These are phyloP conservation scores for Sclerotinia spermophila DNA, from an alignment of 2,329 filamentous ascomycete species.

Conservation along the genomic window DNA sequence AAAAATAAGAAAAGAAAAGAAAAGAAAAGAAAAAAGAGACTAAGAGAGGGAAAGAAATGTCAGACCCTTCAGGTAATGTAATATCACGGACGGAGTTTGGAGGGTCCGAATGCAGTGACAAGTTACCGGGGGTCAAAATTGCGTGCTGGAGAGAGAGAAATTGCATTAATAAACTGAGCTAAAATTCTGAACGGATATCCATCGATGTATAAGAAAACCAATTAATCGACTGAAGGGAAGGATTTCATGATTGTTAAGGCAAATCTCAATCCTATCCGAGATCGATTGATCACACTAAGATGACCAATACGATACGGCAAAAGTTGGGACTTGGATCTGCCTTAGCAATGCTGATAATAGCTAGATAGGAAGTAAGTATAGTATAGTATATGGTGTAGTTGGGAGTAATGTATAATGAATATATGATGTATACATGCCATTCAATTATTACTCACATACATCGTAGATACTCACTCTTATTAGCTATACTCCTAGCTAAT, in stretches of 20 bases:
- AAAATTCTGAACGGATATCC: background rate
- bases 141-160: background rate
- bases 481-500: background rate
- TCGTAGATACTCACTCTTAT: background rate
- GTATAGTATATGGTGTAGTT: too few relatives aligned
- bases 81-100: background rate
- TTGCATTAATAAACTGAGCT: too few relatives aligned
- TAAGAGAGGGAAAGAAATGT: too few relatives aligned
- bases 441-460: background rate
- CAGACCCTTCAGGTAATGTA: too few relatives aligned
- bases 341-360: too few relatives aligned
- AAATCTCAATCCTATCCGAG: too few relatives aligned
- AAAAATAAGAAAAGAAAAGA: too few relatives aligned
- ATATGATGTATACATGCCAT: background rate
- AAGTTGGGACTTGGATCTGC: background rate
- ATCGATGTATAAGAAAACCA: background rate
- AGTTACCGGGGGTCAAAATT: background rate
- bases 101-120: constrained; percentile 3
- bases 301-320: background rate
- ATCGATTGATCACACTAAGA: background rate
- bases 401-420: too few relatives aligned
- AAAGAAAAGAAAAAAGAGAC: too few relatives aligned
- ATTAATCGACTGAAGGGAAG: background rate
- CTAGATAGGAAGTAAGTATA: too few relatives aligned
- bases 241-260: background rate